phyloP scores from a whole-genome alignment of 2,329 filamentous ascomycete species.

The Fusarium albidum region DNA sequence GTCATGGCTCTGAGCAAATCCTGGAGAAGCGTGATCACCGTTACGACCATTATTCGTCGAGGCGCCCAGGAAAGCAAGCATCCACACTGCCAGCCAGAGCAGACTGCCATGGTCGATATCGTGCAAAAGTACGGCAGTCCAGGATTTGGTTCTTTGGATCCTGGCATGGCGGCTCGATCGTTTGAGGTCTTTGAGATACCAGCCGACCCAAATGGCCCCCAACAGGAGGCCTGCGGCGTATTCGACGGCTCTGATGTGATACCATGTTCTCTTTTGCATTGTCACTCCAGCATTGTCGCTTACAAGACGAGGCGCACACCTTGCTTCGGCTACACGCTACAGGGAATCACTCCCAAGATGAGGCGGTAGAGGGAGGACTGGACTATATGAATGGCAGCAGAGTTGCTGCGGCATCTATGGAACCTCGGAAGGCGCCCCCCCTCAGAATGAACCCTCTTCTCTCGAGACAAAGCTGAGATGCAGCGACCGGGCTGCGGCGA shows the following conservation, averaged over 20 bases:
- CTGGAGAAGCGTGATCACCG: background rate
- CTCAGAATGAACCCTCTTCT: conserved; percentile 14
- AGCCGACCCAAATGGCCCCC: background rate
- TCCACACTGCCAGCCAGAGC: background rate
- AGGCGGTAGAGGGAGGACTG: conserved; percentile 32
- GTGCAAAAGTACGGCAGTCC: background rate
- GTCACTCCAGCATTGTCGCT: conserved; percentile 16
- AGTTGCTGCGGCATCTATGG: conserved; percentile 18
- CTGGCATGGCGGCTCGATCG: background rate
- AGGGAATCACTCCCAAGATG: conserved; percentile 17
- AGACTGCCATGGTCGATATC: background rate
- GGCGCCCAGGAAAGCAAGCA: background rate
- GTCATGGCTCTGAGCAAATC: background rate
- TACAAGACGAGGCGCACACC: conserved; percentile 15
- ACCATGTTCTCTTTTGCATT: conserved; percentile 24
- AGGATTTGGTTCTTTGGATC: background rate
- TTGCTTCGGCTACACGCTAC: conserved; percentile 10
- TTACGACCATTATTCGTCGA: background rate
- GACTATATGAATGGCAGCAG: conserved; percentile 23
- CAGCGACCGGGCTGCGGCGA: conserved; percentile 22
- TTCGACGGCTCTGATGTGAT: conserved; percentile 28
- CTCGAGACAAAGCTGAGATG: conserved; percentile 25
- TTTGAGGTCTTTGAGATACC: conserved; percentile 3
- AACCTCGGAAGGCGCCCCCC: conserved; percentile 9
- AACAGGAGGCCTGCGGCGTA: conserved; percentile 4